These are phyloP conservation scores for Tremella yokohamensis DNA, from an alignment of 768 basidiomycete genomes.

Conservation along the genomic window DNA sequence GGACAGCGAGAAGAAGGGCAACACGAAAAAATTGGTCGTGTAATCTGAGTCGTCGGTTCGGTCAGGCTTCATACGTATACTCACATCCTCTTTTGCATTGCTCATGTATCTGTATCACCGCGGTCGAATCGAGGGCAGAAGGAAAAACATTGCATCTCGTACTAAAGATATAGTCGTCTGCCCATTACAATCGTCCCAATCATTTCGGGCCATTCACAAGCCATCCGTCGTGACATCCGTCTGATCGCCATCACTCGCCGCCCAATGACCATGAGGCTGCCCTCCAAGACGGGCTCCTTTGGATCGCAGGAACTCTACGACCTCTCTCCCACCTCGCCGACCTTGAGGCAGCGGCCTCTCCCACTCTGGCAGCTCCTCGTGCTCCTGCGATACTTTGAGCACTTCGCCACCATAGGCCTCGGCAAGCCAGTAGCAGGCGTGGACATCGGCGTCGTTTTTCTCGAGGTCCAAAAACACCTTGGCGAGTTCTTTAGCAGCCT, in stretches of 20 bases:
- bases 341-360: conserved; percentile 42
- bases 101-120: no score
- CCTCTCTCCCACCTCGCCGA: conserved; percentile 64
- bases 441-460: conserved; percentile 46
- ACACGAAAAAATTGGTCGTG: background rate
- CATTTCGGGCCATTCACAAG: background rate
- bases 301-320: conserved; percentile 65
- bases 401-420: conserved; percentile 37
- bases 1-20: conserved; percentile 8
- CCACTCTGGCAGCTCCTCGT: conserved; percentile 53
- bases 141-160: no score
- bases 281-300: conserved; percentile 69
- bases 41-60: background rate
- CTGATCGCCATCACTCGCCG: conserved; percentile 46
- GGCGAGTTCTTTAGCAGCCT: conserved; percentile 73
- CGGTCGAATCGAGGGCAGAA: no score
- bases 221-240: conserved; percentile 16
- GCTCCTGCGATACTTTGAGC: conserved; percentile 28
- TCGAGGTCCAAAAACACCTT: conserved; percentile 65
- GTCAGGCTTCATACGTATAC: conserved; percentile 3
- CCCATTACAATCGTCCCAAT: background rate
- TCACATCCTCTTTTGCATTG: background rate
- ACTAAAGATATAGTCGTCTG: no score
- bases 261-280: conserved; percentile 65
- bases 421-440: conserved; percentile 52